Evolutionary conservation across 2,329 filamentous ascomycete species (phyloP).

Genomic region (Phaeosphaeriaceae sp.): DNA sequence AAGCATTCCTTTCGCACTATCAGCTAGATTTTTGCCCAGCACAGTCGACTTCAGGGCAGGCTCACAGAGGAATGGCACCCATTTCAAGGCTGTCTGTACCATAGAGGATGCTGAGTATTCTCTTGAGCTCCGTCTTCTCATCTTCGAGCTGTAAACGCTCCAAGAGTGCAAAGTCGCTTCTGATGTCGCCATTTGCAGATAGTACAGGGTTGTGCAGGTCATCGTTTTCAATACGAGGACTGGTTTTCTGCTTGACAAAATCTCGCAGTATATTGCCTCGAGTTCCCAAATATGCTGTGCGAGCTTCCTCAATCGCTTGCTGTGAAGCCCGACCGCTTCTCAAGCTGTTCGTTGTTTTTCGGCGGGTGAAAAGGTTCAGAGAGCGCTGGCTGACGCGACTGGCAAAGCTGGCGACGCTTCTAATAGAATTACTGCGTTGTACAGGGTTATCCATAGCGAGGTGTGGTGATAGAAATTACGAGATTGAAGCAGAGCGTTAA

Average conservation of each 20-base stretch:
- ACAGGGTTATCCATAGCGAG: not conserved
- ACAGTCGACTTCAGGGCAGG: no score
- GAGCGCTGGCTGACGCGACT: not conserved
- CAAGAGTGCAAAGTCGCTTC: constrained; percentile 1
- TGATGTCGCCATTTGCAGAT: constrained; percentile 1
- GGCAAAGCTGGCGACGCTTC: not conserved
- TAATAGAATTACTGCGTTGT: not conserved
- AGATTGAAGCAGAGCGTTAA: not conserved
- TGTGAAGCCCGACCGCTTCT: not conserved
- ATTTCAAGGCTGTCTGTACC: not conserved
- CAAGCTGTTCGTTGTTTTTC: not conserved
- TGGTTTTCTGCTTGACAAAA: not conserved
- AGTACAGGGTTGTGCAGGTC: not conserved
- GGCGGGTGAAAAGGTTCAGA: not conserved
- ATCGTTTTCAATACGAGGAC: not conserved
- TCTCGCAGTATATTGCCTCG: not conserved
- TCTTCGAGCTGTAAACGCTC: not conserved
- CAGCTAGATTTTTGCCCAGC: no score
- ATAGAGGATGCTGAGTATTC: not conserved
- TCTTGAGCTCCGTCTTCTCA: not conserved
- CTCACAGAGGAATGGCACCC: not conserved
- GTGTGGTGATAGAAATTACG: no score
- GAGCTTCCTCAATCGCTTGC: not conserved
- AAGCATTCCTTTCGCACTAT: not conserved
- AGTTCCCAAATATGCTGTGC: not conserved